Evolutionary conservation across 2,329 filamentous ascomycete genomes (phyloP), one percentile per base, ranked within the genome.

Genomic region (Neurospora sp.): DNA sequence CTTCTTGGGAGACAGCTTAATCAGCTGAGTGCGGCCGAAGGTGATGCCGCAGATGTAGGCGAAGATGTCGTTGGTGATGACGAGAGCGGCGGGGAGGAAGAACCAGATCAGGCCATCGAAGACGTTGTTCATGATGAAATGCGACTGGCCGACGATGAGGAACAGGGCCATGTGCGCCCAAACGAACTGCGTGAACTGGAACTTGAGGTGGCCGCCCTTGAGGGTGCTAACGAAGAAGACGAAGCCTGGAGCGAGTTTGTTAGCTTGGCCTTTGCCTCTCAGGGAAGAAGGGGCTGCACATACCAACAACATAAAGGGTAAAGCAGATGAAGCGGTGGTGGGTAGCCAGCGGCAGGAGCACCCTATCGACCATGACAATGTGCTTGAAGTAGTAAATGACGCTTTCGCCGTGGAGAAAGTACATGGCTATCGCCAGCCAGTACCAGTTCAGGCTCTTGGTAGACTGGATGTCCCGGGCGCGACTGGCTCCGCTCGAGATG

Each of bases 361-460:
- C 92, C 80, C 91, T 92, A 82, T 99, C 96, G 66, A 99, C 94
- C 71, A 99, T 84, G 62, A 99, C 89, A 74, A 99, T 95, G 79
- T 99, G 96, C 86, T 99, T 99, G 83, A 99, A 99, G 83, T 99
- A 99, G 84, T 99, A 99, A 77, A 99, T 97, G 78, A 99, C 95
- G 77, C 93, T 97, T 83, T 99, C 96, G 78, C 96, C 96, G 79
- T 99, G 99, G 67, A 99, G 85, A 76, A 97, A 99, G 85, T 99
- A 99, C 95, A 99, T 98, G 75, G 95, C 97, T 36, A 92, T 93
- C n/a, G 93, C 96, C 69, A 99, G 86, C 84, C 97, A 99, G 81
- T 99, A 99, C 96, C 96, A 99, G 82, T 98, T 98, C 76, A 99
- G 84, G 74, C 92, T 93, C 84, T 97, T 97, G 74, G 95, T 97